Evolutionary conservation across 345 rosid genomes (phyloP).

Genomic region (Excoecaria cochinchinensis): DNA sequence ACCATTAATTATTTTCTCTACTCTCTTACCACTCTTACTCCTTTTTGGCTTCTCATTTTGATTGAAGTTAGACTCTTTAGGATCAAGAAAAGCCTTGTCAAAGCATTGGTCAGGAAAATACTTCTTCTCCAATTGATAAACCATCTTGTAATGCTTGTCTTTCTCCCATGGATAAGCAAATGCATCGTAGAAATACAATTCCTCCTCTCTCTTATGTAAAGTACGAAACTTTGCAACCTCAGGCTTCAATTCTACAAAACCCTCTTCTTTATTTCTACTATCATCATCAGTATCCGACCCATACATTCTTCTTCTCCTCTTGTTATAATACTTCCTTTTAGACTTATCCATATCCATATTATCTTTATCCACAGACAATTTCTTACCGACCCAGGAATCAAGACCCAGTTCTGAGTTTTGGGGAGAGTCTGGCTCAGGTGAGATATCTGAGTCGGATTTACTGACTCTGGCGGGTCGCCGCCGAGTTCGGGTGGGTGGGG

Average conservation of each 20-base stretch:
- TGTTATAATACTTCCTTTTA: conserved; percentile 80
- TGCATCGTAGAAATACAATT: conserved; percentile 74
- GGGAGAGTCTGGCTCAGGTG: conserved; percentile 31
- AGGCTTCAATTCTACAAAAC: conserved; percentile 83
- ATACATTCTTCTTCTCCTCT: conserved; percentile 78
- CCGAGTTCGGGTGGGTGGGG: conserved; percentile 43
- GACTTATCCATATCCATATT: conserved; percentile 67
- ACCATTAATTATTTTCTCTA: conserved; percentile 22
- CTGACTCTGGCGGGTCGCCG: conserved; percentile 39
- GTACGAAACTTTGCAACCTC: conserved; percentile 73
- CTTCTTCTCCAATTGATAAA: conserved; percentile 93
- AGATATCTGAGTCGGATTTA: conserved; percentile 24
- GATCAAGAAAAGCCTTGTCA: conserved; percentile 83
- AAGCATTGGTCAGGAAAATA: conserved; percentile 84
- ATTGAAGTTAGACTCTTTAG: conserved; percentile 39
- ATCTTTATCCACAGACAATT: conserved; percentile 45
- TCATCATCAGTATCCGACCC: conserved; percentile 94
- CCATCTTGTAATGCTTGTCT: conserved; percentile 96
- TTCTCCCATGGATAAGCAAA: conserved; percentile 97
- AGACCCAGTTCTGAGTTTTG: conserved; percentile 47
- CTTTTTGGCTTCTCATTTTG: conserved; percentile 32
- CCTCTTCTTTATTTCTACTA: conserved; percentile 46
- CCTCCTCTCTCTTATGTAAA: conserved; percentile 89
- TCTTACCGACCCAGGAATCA: conserved; percentile 82
- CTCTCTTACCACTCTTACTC: conserved; percentile 29